Evolutionary conservation across 1,284 basidiomycete species (phyloP).

Genomic region (Microbotryomycetes sp.): DNA sequence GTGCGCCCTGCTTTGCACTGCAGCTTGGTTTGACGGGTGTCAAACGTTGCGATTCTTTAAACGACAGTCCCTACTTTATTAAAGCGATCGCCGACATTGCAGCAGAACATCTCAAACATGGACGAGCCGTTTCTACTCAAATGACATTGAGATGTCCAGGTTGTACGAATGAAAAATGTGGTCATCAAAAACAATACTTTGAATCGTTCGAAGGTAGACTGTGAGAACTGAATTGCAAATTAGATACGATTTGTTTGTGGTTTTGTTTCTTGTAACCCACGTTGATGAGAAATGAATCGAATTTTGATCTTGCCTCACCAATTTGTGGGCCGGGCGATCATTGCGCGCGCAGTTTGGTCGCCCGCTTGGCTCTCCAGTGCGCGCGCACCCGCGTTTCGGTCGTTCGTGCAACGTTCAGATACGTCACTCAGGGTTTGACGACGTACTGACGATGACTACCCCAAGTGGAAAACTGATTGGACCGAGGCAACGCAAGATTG

Average conservation of each 20-base stretch:
- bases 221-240: no score
- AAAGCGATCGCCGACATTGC: constrained; percentile 93
- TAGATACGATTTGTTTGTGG: no score
- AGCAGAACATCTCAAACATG: constrained; percentile 63
- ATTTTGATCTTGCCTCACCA: no score
- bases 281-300: no score
- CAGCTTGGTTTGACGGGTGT: constrained; percentile 81
- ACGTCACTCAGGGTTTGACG: neutral
- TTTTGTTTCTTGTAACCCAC: no score
- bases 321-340: no score
- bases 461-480: constrained; percentile 34
- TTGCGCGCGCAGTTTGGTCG: no score
- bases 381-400: no score
- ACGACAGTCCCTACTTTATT: constrained; percentile 95
- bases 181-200: constrained; percentile 83
- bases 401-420: no score
- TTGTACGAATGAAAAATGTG: constrained; percentile 82
- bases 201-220: neutral
- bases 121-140: constrained; percentile 60
- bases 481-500: constrained; percentile 61
- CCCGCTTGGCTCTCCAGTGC: no score
- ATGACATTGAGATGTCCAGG: constrained; percentile 85
- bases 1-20: neutral
- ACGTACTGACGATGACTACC: constrained; percentile 23
- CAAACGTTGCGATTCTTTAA: constrained; percentile 87